A percentile compares a stretch with the other conserved stretches of the same genome.
phyloP scores from a whole-genome alignment of 2,329 filamentous ascomycete species.

The Alternaria consortialis region DNA sequence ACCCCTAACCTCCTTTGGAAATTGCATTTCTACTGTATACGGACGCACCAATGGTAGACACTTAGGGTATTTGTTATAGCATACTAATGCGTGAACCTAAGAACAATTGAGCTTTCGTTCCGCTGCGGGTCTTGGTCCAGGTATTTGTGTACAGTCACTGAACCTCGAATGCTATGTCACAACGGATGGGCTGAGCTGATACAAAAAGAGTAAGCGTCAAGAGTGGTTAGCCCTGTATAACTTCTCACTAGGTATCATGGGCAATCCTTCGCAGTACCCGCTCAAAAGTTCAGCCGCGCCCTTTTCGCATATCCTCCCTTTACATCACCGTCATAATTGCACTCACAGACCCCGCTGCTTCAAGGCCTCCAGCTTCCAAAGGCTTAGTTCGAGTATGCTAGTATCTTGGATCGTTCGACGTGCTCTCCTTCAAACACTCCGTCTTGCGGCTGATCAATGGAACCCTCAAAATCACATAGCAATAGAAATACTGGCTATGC shows the following conservation, averaged over 20 bases:
- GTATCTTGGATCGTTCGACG: constrained; percentile 24
- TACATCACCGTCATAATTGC: not conserved
- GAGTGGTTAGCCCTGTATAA: not conserved
- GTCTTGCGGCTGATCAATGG: constrained; percentile 24
- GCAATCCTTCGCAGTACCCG: not conserved
- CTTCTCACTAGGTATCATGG: not conserved
- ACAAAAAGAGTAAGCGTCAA: not conserved
- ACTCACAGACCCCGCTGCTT: constrained; percentile 3
- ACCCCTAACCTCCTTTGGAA: not conserved
- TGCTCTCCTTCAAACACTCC: constrained; percentile 21
- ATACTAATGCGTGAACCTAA: not conserved
- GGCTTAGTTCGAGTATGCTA: constrained; percentile 34
- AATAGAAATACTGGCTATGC: constrained; percentile 33
- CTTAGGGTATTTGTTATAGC: not conserved
- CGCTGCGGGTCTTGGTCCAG: not conserved
- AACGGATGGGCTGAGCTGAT: constrained; percentile 2
- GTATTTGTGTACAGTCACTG: not conserved
- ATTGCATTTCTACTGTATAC: not conserved
- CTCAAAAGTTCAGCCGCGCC: not conserved
- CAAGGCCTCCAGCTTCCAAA: constrained; percentile 29
- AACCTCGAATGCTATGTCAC: not conserved
- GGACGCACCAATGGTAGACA: not conserved
- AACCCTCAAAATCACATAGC: constrained; percentile 20
- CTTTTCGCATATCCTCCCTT: not conserved
- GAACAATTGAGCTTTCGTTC: not conserved